Conservation (phyloP, 2,329 filamentous ascomycete species). For the Cercospora brassicicola region DNA sequence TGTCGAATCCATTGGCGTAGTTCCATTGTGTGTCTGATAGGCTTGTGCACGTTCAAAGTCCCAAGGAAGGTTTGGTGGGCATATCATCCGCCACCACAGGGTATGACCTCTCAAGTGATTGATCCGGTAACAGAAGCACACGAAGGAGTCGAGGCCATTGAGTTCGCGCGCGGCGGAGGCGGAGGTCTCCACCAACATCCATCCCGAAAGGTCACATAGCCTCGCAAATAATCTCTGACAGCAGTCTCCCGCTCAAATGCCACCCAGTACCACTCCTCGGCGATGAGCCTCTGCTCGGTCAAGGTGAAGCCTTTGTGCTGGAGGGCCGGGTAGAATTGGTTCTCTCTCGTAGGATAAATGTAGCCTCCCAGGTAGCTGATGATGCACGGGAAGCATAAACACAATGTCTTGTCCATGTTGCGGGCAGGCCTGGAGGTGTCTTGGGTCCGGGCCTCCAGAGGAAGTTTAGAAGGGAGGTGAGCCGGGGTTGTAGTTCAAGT, state of each 20-base stretch:
- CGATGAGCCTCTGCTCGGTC: constrained; percentile 25
- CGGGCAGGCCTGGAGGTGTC: neutral
- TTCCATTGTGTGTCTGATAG: neutral
- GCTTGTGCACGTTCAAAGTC: neutral
- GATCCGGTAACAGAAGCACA: constrained; percentile 13
- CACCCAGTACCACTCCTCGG: constrained; percentile 32
- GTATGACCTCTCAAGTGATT: constrained; percentile 10
- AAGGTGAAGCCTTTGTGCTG: constrained; percentile 25
- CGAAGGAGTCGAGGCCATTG: constrained; percentile 8
- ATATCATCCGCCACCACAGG: neutral
- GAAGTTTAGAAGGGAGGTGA: neutral
- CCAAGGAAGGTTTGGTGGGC: constrained; percentile 1
- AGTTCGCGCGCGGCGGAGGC: constrained; percentile 9
- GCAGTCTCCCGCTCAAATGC: constrained; percentile 29
- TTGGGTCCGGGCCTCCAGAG: neutral
- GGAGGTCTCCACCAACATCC: constrained; percentile 26
- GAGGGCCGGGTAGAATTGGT: constrained; percentile 26
- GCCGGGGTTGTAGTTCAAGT: neutral
- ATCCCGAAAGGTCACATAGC: constrained; percentile 27
- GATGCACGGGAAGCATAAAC: constrained; percentile 31
- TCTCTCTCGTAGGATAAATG: constrained; percentile 21
- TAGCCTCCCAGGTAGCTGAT: constrained; percentile 28
- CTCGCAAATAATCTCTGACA: constrained; percentile 27
- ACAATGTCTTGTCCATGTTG: constrained; percentile 22
- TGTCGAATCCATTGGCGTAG: neutral